Conservation (phyloP, 306 rosid genomes). For the Hippophae rhamnoides region DNA sequence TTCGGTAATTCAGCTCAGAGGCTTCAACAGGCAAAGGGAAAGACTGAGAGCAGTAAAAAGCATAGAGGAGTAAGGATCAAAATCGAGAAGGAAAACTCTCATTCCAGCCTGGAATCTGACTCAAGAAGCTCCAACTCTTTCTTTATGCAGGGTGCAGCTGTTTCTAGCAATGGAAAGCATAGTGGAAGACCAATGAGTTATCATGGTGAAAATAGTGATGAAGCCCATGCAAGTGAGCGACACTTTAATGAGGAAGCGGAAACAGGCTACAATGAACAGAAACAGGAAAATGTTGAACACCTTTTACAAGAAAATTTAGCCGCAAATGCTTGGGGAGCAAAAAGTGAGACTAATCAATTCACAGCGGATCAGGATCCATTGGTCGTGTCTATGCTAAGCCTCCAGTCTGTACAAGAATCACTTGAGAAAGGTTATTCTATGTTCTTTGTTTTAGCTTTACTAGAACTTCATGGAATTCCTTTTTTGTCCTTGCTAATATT, state of each 20-base stretch:
- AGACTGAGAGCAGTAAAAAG: constrained; percentile 52
- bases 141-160: constrained; percentile 38
- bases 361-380: constrained; percentile 51
- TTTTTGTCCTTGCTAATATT: not conserved
- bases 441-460: not conserved
- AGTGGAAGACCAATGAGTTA: constrained; percentile 33
- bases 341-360: constrained; percentile 38
- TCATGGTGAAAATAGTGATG: constrained; percentile 47
- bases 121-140: constrained; percentile 69
- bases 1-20: constrained; percentile 32
- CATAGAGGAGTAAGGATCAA: constrained; percentile 53
- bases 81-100: constrained; percentile 62
- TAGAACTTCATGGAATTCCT: not conserved
- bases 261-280: constrained; percentile 38
- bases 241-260: constrained; percentile 44
- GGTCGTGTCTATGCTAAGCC: constrained; percentile 44
- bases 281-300: constrained; percentile 42
- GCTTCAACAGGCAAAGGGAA: constrained; percentile 46
- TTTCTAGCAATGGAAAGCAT: constrained; percentile 53
- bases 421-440: constrained; percentile 63
- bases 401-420: constrained; percentile 71
- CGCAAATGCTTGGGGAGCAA: constrained; percentile 42
- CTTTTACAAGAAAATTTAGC: constrained; percentile 38
- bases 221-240: constrained; percentile 43
- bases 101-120: constrained; percentile 80